Conservation (phyloP, 768 basidiomycete species). For the Termitomyces titanicus region DNA sequence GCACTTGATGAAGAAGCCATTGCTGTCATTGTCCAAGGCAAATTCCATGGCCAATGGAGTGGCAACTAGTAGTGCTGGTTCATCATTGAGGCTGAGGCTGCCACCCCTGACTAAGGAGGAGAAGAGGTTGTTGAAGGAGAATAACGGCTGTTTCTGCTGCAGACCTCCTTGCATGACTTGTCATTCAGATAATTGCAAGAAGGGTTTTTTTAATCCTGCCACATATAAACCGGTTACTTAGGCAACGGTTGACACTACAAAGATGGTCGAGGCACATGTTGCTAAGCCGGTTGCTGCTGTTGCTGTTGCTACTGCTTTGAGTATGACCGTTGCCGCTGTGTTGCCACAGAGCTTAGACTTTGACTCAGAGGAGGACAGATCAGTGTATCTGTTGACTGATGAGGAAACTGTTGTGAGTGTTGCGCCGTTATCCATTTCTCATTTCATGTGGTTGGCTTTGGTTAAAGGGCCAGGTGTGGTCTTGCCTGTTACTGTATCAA, state of each 20-base stretch:
- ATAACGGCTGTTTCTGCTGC: conserved; percentile 25
- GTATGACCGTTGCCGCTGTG: conserved; percentile 21
- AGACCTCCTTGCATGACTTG: conserved; percentile 13
- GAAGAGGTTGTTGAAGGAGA: conserved; percentile 4
- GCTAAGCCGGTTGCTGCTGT: conserved; percentile 9
- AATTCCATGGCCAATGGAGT: too few species aligned
- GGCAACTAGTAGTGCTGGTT: background rate
- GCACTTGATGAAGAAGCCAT: too few species aligned
- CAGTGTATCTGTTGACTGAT: too few species aligned
- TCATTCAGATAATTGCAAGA: conserved; percentile 10
- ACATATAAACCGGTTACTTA: conserved; percentile 16
- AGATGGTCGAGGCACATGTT: background rate
- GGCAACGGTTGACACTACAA: background rate
- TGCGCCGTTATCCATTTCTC: background rate
- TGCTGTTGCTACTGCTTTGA: conserved; percentile 9
- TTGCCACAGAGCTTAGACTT: background rate
- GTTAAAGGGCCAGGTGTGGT: background rate
- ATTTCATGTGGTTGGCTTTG: background rate
- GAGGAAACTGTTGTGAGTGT: background rate
- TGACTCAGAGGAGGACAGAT: too few species aligned
- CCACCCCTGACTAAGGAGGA: conserved; percentile 8
- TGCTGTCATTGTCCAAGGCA: too few species aligned
- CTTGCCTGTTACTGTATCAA: background rate
- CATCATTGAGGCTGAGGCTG: background rate
- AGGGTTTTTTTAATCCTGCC: conserved; percentile 13